These are phyloP conservation scores for Tanozyma kutaoensis DNA, from an alignment of 805 yeast genomes.

Conservation along the genomic window DNA sequence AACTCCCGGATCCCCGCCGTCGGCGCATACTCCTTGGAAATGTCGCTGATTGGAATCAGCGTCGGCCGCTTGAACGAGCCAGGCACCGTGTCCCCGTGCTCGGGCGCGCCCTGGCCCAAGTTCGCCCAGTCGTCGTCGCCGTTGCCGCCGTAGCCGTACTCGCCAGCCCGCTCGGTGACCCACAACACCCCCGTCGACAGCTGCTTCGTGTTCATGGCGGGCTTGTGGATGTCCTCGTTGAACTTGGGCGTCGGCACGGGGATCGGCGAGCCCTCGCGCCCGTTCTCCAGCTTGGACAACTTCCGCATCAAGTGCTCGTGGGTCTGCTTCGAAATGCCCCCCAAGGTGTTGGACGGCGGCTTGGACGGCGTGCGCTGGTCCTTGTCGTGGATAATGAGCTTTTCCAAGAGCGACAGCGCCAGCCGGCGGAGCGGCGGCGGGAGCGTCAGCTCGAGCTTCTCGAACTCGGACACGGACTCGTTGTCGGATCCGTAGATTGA, in stretches of 20 bases:
- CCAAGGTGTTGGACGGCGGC: no score
- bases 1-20: constrained; percentile 43
- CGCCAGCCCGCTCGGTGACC: constrained; percentile 50
- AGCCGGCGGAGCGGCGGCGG: constrained; percentile 25
- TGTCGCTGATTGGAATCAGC: constrained; percentile 30
- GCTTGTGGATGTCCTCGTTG: constrained; percentile 33
- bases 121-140: constrained; percentile 37
- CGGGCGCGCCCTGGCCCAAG: constrained; percentile 55
- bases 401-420: constrained; percentile 24
- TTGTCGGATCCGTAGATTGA: no score
- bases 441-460: constrained; percentile 26
- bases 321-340: no score
- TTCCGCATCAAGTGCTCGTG: constrained; percentile 12
- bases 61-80: constrained; percentile 46
- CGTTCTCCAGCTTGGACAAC: constrained; percentile 18
- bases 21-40: constrained; percentile 44
- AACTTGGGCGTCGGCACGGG: constrained; percentile 36
- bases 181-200: constrained; percentile 53
- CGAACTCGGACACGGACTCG: constrained; percentile 22
- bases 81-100: constrained; percentile 43
- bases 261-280: constrained; percentile 31
- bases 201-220: constrained; percentile 45
- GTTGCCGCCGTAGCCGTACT: constrained; percentile 35
- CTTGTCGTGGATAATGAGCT: constrained; percentile 8
- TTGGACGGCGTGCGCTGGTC: constrained; percentile 2